Evolutionary conservation across 495 filamentous ascomycete species (phyloP), one percentile per base, ranked within the genome.

Genomic region (Bombardia bombarda): DNA sequence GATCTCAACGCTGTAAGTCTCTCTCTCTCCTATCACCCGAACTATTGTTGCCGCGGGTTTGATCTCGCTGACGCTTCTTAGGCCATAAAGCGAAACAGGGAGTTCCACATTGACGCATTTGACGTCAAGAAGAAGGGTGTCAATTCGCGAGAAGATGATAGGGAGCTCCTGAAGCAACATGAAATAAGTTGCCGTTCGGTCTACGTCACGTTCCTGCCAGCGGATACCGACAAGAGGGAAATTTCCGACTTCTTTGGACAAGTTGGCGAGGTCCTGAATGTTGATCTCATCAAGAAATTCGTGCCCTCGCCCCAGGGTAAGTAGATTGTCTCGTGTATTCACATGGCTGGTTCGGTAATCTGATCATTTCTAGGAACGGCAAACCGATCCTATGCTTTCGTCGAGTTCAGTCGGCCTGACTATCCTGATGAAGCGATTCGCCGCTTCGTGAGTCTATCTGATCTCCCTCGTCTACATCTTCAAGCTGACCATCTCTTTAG

Each of bases 371-470:
- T n/a, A n/a, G n/a, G n/a, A n/a, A n/a, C n/a, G n/a, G n/a, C n/a
- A n/a, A n/a, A n/a, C n/a, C n/a, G n/a, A n/a, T n/a, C n/a, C n/a
- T 80, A 79, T 48, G 76, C 67, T 5, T 81, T 80, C 40, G 59
- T 81, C 25, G 68, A 75, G 51, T 80, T 68, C 42, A 32, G 47
- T 9, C 47, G 51, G 12, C 46, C 55, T 3, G 58, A 64, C 8
- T 42, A 56, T 20, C 72, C 67, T 4, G 48, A 59, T 26, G 10
- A 38, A 7, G 74, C 74, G 1, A 61, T 77, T 19, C 34, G 48
- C 7, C 8, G 19, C 7, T 41, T 53, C 8, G 43, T 54, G 18
- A 53, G 55, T 52, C 25, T 13, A 16, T 42, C 14, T n/a, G 4
- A 0, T 7, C 13, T 9, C 14, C n/a, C 16, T 9, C 12, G 24